phyloP scores from a whole-genome alignment of 1,284 basidiomycete genomes.

The Fistulina hepatica region DNA sequence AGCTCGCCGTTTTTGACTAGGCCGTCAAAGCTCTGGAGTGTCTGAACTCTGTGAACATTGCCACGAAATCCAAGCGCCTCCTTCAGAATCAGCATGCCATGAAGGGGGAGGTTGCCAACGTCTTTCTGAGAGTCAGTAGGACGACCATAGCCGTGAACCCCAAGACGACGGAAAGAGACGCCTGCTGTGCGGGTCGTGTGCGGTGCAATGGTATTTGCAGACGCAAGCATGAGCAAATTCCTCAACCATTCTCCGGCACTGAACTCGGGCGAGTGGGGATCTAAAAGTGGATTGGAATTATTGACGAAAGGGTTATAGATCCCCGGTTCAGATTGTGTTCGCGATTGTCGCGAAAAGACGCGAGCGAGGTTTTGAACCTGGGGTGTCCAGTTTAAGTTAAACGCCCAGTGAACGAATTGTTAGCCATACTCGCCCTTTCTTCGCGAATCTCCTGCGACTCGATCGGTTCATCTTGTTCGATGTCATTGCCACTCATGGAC shows the following conservation, averaged over 20 bases:
- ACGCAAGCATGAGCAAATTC: conserved; percentile 18
- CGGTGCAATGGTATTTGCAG: conserved; percentile 20
- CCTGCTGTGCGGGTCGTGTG: conserved; percentile 30
- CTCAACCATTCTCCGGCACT: conserved; percentile 29
- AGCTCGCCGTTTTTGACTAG: conserved; percentile 31
- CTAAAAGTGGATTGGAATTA: conserved; percentile 17
- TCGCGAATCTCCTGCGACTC: too few relatives aligned
- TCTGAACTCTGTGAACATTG: too few relatives aligned
- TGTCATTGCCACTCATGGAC: too few relatives aligned
- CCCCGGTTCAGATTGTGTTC: conserved; percentile 1
- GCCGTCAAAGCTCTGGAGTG: conserved; percentile 31
- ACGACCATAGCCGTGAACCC: conserved; percentile 31
- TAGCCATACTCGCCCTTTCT: too few relatives aligned
- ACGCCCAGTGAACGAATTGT: too few relatives aligned
- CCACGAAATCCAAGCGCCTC: too few relatives aligned
- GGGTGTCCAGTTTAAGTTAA: too few relatives aligned
- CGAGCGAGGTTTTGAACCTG: conserved; percentile 1
- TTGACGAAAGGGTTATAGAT: conserved; percentile 11
- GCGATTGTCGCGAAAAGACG: conserved; percentile 1
- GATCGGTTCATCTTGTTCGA: too few relatives aligned
- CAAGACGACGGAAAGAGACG: conserved; percentile 31
- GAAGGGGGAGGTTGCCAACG: conserved; percentile 29
- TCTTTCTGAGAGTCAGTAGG: conserved; percentile 37
- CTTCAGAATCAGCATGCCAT: too few relatives aligned
- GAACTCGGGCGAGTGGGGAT: conserved; percentile 31